phyloP scores from a whole-genome alignment of 2,329 filamentous ascomycete species.

The Tothia fuscella region DNA sequence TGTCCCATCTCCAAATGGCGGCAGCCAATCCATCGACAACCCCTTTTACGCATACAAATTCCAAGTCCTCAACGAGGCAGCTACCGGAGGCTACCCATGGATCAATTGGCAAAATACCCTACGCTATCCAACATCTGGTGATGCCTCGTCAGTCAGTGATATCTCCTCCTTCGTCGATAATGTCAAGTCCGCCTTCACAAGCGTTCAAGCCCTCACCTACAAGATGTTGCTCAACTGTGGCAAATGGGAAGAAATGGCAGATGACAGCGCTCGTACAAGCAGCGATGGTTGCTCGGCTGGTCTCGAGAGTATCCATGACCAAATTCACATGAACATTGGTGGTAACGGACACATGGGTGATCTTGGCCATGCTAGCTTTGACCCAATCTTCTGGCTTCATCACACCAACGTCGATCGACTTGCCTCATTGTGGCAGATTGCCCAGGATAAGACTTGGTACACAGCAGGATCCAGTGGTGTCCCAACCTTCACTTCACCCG shows the following conservation, averaged over 20 bases:
- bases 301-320: slow-evolving; percentile 4
- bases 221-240: slow-evolving; percentile 1
- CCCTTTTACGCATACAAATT: neutral
- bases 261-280: neutral
- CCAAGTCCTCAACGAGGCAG: neutral
- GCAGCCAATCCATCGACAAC: slow-evolving; percentile 1
- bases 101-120: slow-evolving; percentile 28
- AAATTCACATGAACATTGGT: slow-evolving; percentile 2
- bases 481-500: neutral
- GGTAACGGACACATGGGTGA: slow-evolving; percentile 6
- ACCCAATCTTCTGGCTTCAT: slow-evolving; percentile 9
- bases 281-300: neutral
- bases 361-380: slow-evolving; percentile 3
- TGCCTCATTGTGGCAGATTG: neutral
- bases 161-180: too few species aligned
- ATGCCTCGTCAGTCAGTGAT: too few species aligned
- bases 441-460: slow-evolving; percentile 5
- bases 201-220: neutral
- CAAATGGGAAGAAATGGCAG: neutral
- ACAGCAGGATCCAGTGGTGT: neutral
- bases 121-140: slow-evolving; percentile 28
- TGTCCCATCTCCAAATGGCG: neutral
- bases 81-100: slow-evolving; percentile 10
- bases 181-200: neutral
- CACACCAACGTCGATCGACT: slow-evolving; percentile 9